Evolutionary conservation across 1,139 yeast genomes (phyloP), one percentile per base, ranked within the genome.

Genomic region (Hansenula sp.): DNA sequence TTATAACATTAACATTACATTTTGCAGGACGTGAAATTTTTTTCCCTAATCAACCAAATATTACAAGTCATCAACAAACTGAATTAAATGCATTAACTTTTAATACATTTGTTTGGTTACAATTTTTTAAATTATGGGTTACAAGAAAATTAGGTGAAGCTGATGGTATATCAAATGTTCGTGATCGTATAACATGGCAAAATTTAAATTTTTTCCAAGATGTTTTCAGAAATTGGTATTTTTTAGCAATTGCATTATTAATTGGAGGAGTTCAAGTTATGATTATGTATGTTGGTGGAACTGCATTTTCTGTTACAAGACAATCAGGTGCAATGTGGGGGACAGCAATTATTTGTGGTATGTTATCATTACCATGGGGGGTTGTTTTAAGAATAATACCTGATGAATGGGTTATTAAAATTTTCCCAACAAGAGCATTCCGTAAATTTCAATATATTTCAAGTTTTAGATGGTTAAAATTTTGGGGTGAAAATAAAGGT

Each of bases 91-190:
- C 97, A 3, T 71, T 90, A 77, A 90, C 95, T 2, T 92, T 92
- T 69, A 92, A 94, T 62, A 75, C 97, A 0, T 92, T 92, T 73
- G 98, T 92, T 39, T 92, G 98, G 98, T 71, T 92, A 64, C 99
- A 92, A 66, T 84, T 90, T 60, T 92, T 94, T 78, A 89, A 92
- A 56, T 74, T 92, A 66, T 79, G 92, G 56, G 95, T 89, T 32
- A 82, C 96, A 7, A 78, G 99, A 57, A 86, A 95, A 51, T 69
- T 92, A 43, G 97, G 92, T 62, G 97, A 92, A 68, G 88, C 82
- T 40, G 88, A 82, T 53, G 88, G 83, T 29, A 67, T 82, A 27
- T 66, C 68, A 2, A 69, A 65, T 3, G 67, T 83, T 36, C 69
- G 69, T 45, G 84, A 73, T 27, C 73, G 94, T 59, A 68, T 82